A percentile compares a stretch with the other conserved stretches of the same genome.
Evolutionary conservation across 306 rosid species (phyloP).

Genomic region (Lotus japonicus): DNA sequence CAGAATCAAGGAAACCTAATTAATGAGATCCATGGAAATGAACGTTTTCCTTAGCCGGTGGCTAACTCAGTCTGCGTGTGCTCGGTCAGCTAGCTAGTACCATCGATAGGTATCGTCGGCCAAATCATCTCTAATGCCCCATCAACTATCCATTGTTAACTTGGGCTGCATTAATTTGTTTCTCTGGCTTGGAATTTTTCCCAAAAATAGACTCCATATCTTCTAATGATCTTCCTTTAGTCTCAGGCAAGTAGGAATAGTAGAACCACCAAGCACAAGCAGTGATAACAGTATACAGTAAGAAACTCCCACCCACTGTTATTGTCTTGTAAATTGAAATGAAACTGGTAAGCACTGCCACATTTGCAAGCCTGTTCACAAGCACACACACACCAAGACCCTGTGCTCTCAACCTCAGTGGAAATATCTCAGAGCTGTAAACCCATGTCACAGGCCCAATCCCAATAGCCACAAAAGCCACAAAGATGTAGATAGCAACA

Average conservation of each 20-base stretch:
- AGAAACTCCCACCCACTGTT: constrained; percentile 54
- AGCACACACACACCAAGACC: constrained; percentile 43
- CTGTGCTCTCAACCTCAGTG: constrained; percentile 53
- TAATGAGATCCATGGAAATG: too few species aligned
- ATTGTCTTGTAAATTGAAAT: constrained; percentile 42
- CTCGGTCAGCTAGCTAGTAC: too few species aligned
- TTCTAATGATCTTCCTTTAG: constrained; percentile 62
- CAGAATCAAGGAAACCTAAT: too few species aligned
- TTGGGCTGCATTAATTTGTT: neutral
- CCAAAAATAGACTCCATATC: constrained; percentile 42
- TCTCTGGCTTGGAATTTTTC: neutral
- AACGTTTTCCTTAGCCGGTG: too few species aligned
- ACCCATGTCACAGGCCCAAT: constrained; percentile 65
- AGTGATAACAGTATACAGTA: constrained; percentile 35
- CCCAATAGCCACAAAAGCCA: constrained; percentile 49
- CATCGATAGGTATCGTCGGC: too few species aligned
- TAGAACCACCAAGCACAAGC: constrained; percentile 40
- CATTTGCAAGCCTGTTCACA: constrained; percentile 47
- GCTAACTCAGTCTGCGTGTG: too few species aligned
- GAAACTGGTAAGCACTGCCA: constrained; percentile 34
- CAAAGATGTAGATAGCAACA: constrained; percentile 18
- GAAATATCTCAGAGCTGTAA: constrained; percentile 61
- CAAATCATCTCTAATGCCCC: too few species aligned
- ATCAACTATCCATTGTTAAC: too few species aligned
- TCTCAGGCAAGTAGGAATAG: constrained; percentile 57